Evolutionary conservation across 2,329 filamentous ascomycete species (phyloP), one percentile per base, ranked within the genome.

Genomic region (Phialophora macrospora): DNA sequence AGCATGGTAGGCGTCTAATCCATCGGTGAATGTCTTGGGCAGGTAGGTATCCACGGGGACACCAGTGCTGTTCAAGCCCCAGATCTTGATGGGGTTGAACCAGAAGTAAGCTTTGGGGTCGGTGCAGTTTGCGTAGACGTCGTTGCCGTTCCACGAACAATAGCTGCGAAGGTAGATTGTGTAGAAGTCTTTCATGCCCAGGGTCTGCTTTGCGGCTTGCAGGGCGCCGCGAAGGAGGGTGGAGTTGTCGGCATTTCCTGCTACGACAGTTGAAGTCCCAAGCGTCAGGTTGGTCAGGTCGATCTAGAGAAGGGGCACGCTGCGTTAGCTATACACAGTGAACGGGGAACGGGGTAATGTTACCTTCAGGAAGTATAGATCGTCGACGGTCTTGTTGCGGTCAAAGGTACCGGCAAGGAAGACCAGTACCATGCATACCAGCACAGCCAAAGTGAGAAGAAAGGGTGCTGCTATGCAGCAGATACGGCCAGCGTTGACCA

Each of bases 381-480:
- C 76, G 64, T 80, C 80, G 57, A 84, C 76, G 1, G 81, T 78
- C 46, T 70, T 70, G 32, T 78, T 83, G 63, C 76, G 77, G 66
- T 82, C 80, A 71, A 83, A 83, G 66, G 83, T 83, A 71, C 85
- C 85, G 41, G 85, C 85, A 58, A 87, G 71, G 68, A 85, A 83
- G 60, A 89, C 82, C 46, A 89, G 75, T 55, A 85, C 73, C 62
- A 88, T 77, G 72, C 90, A 90, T 73, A 95, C 80, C 73, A 97
- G 83, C 65, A 90, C 89, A 69, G 85, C 90, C 73, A 95, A 80
- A 22, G 92, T 94, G 74, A 97, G 85, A 70, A 87, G 82, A 80
- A 97, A 93, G 67, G 94, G 94, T 82, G 93, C 82, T 79, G 91
- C 86, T 80, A 98, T 95, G 80, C 93, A 97, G 77, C 91, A 82